A percentile compares a stretch with the other conserved stretches of the same genome.
These are phyloP conservation scores for Gamarada debralockiae DNA, from an alignment of 495 filamentous ascomycete genomes.

Conservation along the genomic window DNA sequence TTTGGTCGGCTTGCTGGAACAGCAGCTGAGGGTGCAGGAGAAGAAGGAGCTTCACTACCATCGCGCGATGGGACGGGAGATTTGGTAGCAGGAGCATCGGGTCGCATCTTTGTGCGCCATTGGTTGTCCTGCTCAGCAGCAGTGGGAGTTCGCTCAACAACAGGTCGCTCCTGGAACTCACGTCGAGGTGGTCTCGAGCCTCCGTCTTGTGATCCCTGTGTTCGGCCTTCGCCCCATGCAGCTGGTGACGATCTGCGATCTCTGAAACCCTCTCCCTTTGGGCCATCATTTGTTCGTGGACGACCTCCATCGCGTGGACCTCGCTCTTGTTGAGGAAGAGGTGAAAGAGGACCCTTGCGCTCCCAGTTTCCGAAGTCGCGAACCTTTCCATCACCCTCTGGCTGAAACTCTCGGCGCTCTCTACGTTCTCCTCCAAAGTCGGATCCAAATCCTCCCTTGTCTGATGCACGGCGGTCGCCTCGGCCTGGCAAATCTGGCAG, in stretches of 20 bases:
- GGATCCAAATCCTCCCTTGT: constrained; percentile 33
- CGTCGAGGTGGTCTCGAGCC: constrained; percentile 73
- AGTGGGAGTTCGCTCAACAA: constrained; percentile 65
- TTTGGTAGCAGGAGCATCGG: constrained; percentile 54
- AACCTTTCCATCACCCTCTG: constrained; percentile 70
- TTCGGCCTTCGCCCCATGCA: constrained; percentile 77
- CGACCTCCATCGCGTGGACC: constrained; percentile 65
- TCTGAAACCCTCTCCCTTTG: constrained; percentile 37
- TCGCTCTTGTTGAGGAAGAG: constrained; percentile 52
- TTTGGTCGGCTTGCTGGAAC: constrained; percentile 62
- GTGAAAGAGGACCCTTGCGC: constrained; percentile 86
- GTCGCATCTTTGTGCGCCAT: constrained; percentile 80
- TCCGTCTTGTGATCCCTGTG: constrained; percentile 52
- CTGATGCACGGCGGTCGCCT: constrained; percentile 45
- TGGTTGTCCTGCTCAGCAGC: constrained; percentile 83
- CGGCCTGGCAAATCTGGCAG: constrained; percentile 65
- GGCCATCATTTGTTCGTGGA: constrained; percentile 60
- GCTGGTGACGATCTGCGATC: constrained; percentile 68
- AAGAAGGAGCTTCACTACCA: constrained; percentile 48
- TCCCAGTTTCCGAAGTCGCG: constrained; percentile 94
- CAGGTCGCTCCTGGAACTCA: constrained; percentile 68
- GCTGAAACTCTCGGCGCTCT: constrained; percentile 40
- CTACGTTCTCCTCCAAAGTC: constrained; percentile 36
- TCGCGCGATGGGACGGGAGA: constrained; percentile 26
- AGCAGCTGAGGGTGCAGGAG: constrained; percentile 48